phyloP scores from a whole-genome alignment of 2,329 filamentous ascomycete genomes.

The Aspergillus viridinutans region DNA sequence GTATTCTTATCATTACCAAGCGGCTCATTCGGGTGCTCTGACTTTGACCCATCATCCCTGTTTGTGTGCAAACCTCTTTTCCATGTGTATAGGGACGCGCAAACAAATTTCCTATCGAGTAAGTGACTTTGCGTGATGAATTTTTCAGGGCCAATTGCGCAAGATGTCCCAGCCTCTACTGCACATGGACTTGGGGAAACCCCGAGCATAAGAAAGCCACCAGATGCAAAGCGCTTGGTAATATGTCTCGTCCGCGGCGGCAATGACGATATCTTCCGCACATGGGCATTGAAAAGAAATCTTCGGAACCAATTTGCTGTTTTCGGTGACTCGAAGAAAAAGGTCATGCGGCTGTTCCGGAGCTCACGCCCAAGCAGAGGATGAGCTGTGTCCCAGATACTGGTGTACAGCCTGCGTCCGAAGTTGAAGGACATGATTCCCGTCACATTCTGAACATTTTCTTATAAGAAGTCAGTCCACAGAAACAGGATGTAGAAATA shows the following conservation, averaged over 20 bases:
- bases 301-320: slow-evolving; percentile 9
- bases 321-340: slow-evolving; percentile 12
- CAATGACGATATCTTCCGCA: slow-evolving; percentile 18
- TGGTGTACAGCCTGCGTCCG: slow-evolving; percentile 46
- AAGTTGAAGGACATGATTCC: slow-evolving; percentile 45
- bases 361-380: slow-evolving; percentile 28
- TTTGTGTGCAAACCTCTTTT: slow-evolving; percentile 31
- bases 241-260: slow-evolving; percentile 34
- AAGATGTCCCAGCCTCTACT: slow-evolving; percentile 31
- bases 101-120: slow-evolving; percentile 16
- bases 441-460: slow-evolving; percentile 40
- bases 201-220: slow-evolving; percentile 52
- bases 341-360: slow-evolving; percentile 22
- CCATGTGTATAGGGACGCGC: slow-evolving; percentile 19
- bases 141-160: slow-evolving; percentile 27
- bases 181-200: slow-evolving; percentile 31
- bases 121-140: slow-evolving; percentile 24
- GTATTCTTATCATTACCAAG: slow-evolving; percentile 14
- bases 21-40: slow-evolving; percentile 12
- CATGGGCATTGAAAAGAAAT: slow-evolving; percentile 13
- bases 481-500: background rate
- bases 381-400: slow-evolving; percentile 37
- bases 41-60: slow-evolving; percentile 15
- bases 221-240: slow-evolving; percentile 52
- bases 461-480: background rate